Base-by-base conservation (phyloP, 306 rosid genomes). In the Hippophae gyantsensis region DNA sequence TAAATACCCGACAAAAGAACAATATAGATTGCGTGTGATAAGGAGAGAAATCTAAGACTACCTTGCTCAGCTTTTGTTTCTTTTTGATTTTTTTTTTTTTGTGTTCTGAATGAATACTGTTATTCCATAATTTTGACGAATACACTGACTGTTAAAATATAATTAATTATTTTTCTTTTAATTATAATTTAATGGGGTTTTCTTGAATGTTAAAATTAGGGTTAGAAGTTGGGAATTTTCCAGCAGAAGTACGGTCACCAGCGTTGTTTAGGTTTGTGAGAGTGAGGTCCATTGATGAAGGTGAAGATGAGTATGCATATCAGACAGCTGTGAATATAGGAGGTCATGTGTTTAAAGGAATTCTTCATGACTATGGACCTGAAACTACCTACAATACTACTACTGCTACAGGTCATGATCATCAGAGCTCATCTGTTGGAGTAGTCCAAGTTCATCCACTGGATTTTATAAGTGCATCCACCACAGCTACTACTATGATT, bases 321-420 rank as follows among this genome's bases (percentile, higher is more conserved):
- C 90, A 87, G 70, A 88, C 99, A 12, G 90, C 96, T 1, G 97
- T 93, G 5, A 88, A 78, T 74, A 88, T 93, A 12, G 94, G 89
- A 52, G 99, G 99, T 45, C 99, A 86, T 60, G 58, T 86, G 38
- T 93, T 93, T 74, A 82, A 74, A 66, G 99, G 99, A 52, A 82
- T 86, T 71, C 89, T 93, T 8, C 84, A 78, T 61, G 89, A 93
- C 63, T 82, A 82, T 9, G 99, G 99, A 38, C 89, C 85, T 2
- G 38, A 32, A 5, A 94, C 84, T 47, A 41, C 68, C 14, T 70
- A 47, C 59, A 70, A 73, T 32, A 32, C 38, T 59, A 65, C 38
- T 32, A 32, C 61, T 8, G 60, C 58, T 2, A 68, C 56, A 2
- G 95, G 81, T 0, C 89, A 4, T 32, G 38, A 32, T 32, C 38